Conservation (phyloP, 148 eudicot species). For the Silene latifolia region DNA sequence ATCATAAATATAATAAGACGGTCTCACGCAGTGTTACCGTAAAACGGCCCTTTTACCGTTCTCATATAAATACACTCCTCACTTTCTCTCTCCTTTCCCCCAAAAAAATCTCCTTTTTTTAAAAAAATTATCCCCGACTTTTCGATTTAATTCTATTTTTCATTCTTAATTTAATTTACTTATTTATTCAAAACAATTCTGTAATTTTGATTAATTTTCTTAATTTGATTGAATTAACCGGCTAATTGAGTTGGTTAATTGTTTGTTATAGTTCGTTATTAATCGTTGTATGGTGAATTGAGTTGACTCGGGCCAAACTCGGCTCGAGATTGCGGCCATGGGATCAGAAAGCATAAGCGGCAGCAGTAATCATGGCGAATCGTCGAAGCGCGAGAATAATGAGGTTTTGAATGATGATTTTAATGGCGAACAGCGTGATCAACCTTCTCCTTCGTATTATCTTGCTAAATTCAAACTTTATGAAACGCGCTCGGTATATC, state of each 20-base stretch:
- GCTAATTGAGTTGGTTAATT: constrained; percentile 2
- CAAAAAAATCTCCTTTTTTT: not conserved
- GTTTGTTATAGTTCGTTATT: not conserved
- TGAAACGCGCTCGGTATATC: constrained; percentile 82
- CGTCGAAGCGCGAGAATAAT: not conserved
- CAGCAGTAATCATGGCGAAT: not conserved
- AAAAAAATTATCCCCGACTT: not conserved
- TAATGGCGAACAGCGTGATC: constrained; percentile 16
- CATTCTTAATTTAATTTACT: no score
- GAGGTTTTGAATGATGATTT: not conserved
- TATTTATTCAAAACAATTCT: not conserved
- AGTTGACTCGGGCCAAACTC: constrained; percentile 56
- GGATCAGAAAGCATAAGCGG: constrained; percentile 28
- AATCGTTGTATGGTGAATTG: constrained; percentile 29
- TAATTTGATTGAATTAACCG: constrained; percentile 3
- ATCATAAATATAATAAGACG: no score
- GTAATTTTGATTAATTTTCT: not conserved
- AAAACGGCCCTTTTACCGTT: no score
- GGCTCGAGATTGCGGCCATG: constrained; percentile 47
- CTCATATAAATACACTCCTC: constrained; percentile 5
- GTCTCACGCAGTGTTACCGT: no score
- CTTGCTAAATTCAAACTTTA: constrained; percentile 77
- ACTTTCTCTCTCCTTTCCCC: constrained; percentile 15
- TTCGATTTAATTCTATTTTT: not conserved
- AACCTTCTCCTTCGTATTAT: constrained; percentile 26